Evolutionary conservation across 306 rosid species (phyloP).

Genomic region (Calophaca sinica): DNA sequence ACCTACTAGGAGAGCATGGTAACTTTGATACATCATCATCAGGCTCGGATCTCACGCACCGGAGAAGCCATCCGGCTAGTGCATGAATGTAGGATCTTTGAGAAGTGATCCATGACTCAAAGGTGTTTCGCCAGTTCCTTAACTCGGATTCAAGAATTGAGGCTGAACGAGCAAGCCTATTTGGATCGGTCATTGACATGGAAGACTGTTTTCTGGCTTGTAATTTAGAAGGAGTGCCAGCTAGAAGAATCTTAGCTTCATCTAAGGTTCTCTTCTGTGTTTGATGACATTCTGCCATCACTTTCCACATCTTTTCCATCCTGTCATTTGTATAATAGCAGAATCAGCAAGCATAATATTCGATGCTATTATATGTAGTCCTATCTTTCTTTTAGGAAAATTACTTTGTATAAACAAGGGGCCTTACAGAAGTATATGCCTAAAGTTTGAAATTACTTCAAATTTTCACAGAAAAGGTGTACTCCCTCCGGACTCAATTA

Average conservation of each 20-base stretch:
- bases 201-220: conserved; percentile 59
- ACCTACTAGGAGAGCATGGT: conserved; percentile 67
- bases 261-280: conserved; percentile 79
- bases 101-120: conserved; percentile 85
- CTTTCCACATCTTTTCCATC: conserved; percentile 94
- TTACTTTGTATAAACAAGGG: background rate
- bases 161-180: conserved; percentile 69
- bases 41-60: conserved; percentile 70
- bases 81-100: conserved; percentile 87
- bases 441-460: conserved; percentile 21
- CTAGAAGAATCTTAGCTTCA: conserved; percentile 86
- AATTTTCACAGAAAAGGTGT: conserved; percentile 21
- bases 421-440: background rate
- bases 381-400: background rate
- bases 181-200: conserved; percentile 60
- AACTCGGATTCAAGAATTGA: conserved; percentile 76
- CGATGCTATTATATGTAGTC: background rate
- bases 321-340: conserved; percentile 52
- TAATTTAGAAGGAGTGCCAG: conserved; percentile 52
- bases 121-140: conserved; percentile 81
- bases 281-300: conserved; percentile 90
- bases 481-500: too few species aligned
- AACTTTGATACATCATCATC: conserved; percentile 55
- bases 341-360: conserved; percentile 37
- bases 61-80: conserved; percentile 81